A percentile compares a stretch with the other conserved stretches of the same genome.
These are phyloP conservation scores for Phytophthora sojae DNA, from an alignment of 352 stramenopile species.

Conservation along the genomic window DNA sequence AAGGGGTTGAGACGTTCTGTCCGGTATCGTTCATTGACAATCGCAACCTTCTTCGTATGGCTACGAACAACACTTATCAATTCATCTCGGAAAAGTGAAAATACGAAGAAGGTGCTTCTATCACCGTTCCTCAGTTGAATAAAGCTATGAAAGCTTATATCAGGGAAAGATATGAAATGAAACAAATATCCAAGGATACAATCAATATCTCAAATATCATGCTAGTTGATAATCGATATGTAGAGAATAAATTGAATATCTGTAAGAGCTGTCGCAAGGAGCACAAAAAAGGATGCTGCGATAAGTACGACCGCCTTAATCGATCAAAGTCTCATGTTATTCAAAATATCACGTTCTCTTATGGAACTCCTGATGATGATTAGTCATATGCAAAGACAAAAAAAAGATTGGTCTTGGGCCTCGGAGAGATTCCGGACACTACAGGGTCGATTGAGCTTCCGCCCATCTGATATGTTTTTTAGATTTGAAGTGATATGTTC, in stretches of 20 bases:
- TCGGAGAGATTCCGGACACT: too few relatives aligned
- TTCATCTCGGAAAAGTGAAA: slow-evolving; percentile 11
- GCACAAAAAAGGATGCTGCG: slow-evolving; percentile 16
- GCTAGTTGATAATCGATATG: slow-evolving; percentile 8
- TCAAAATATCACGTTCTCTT: slow-evolving; percentile 4
- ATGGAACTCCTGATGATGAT: slow-evolving; percentile 3
- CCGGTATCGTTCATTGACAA: slow-evolving; percentile 15
- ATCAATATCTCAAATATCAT: slow-evolving; percentile 15
- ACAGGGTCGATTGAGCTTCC: slow-evolving; percentile 3
- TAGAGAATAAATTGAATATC: slow-evolving; percentile 14
- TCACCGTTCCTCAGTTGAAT: slow-evolving; percentile 3
- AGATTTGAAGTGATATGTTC: slow-evolving; percentile 12
- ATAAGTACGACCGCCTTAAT: slow-evolving; percentile 10
- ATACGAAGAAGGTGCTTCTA: slow-evolving; percentile 2
- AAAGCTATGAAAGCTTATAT: slow-evolving; percentile 15
- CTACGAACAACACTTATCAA: slow-evolving; percentile 16
- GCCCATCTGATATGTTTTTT: slow-evolving; percentile 6
- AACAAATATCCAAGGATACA: slow-evolving; percentile 6
- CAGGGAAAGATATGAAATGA: slow-evolving; percentile 13
- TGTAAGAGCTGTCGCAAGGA: slow-evolving; percentile 12
- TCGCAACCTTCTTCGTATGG: slow-evolving; percentile 15
- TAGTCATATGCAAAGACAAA: slow-evolving; percentile 8
- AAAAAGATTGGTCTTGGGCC: slow-evolving; percentile 15
- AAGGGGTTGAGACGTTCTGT: slow-evolving; percentile 9
- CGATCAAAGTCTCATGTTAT: slow-evolving; percentile 7